These are phyloP conservation scores for Barnettozyma pratensis DNA, from an alignment of 805 yeast species.

Conservation along the genomic window DNA sequence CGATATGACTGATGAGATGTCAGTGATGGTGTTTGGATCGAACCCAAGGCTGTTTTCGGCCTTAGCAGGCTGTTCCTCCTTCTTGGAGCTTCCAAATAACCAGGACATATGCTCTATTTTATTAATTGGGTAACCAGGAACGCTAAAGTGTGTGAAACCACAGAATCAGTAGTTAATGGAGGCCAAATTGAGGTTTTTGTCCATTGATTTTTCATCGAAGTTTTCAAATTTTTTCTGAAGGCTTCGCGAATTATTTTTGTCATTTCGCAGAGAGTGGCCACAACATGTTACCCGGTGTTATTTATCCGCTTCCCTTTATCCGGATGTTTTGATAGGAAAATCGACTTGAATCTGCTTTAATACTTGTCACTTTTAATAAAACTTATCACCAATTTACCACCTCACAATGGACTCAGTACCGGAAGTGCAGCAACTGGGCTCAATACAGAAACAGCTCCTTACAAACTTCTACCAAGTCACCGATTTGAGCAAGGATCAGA, in stretches of 20 bases:
- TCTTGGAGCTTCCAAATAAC: slow-evolving; percentile 26
- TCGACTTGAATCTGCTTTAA: too few relatives aligned
- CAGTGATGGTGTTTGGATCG: slow-evolving; percentile 59
- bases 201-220: slow-evolving; percentile 7
- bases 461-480: slow-evolving; percentile 7
- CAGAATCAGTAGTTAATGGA: not conserved
- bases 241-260: not conserved
- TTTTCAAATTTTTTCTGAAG: not conserved
- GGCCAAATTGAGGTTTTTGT: not conserved
- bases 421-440: not conserved
- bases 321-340: too few relatives aligned
- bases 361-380: not conserved
- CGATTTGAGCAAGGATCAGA: slow-evolving; percentile 11
- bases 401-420: not conserved
- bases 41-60: slow-evolving; percentile 40
- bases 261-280: not conserved
- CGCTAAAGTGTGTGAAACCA: not conserved
- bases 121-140: not conserved
- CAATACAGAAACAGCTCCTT: slow-evolving; percentile 10
- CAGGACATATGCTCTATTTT: slow-evolving; percentile 20
- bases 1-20: slow-evolving; percentile 57
- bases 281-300: not conserved
- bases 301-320: not conserved
- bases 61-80: slow-evolving; percentile 17
- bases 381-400: too few relatives aligned